These are phyloP conservation scores for Aspergillus mulundensis DNA, from an alignment of 495 filamentous ascomycete species.

Conservation along the genomic window DNA sequence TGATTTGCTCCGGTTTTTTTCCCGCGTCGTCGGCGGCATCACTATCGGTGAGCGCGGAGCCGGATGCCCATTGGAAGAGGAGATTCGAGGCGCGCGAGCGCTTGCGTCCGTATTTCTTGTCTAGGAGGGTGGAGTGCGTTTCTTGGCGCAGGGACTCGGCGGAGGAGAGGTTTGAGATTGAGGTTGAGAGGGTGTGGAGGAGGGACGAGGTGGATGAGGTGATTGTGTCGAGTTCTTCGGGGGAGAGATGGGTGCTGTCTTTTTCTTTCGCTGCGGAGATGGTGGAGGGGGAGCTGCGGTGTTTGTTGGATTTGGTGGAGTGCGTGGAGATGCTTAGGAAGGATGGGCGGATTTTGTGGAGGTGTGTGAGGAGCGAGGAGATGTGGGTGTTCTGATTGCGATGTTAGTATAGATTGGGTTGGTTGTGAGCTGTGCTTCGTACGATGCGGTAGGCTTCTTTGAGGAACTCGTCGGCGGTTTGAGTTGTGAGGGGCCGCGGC, in stretches of 20 bases:
- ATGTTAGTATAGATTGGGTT: conserved; percentile 10
- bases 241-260: conserved; percentile 54
- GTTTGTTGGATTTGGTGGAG: conserved; percentile 29
- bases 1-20: conserved; percentile 57
- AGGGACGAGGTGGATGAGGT: conserved; percentile 79
- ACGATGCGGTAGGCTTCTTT: conserved; percentile 96
- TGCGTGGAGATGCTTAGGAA: conserved; percentile 63
- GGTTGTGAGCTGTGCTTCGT: conserved; percentile 16
- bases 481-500: conserved; percentile 29
- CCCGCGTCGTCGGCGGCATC: neutral
- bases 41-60: neutral
- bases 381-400: conserved; percentile 75
- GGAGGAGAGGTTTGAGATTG: conserved; percentile 71
- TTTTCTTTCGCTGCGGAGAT: conserved; percentile 15
- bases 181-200: conserved; percentile 73
- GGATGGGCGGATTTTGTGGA: conserved; percentile 76
- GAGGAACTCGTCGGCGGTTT: conserved; percentile 78
- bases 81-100: conserved; percentile 15
- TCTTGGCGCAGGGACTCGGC: conserved; percentile 78
- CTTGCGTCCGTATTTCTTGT: conserved; percentile 58
- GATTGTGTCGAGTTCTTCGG: conserved; percentile 71
- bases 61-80: conserved; percentile 24
- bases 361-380: conserved; percentile 65
- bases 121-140: conserved; percentile 60
- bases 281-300: conserved; percentile 23